Evolutionary conservation across 257 asterid species (phyloP), one percentile per base, ranked within the genome.

Genomic region (Fraxinus pennsylvanica): DNA sequence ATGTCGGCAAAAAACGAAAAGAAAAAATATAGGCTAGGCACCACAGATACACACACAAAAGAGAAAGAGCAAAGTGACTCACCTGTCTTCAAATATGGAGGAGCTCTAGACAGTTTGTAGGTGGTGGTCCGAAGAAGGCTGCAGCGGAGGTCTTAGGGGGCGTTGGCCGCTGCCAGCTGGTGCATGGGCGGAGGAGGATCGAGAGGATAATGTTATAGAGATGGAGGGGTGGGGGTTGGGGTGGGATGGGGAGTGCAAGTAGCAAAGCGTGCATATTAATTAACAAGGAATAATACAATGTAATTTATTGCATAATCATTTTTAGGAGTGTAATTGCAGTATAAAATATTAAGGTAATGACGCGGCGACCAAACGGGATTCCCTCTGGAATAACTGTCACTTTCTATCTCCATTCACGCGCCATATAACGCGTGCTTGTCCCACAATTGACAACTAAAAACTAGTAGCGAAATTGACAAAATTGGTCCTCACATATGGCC

Each of bases 341-440:
- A 36, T 72, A 27, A 13, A 68, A 65, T 74, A 50, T 69, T 38
- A 25, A 22, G 74, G 78, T 68, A 81, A 74, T 81, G 85, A 83
- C 79, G 84, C 80, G 86, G 89, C 87, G 86, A 81, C 86, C 71
- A 0, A 70, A 57, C 84, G 76, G 78, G 84, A 63, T 73, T 70
- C 57, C 74, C 36, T 1, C 3, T 38, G 85, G n/a, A 59, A 59
- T 61, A 33, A 45, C 77, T n/a, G 69, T 25, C 35, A 63, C 69
- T 6, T 2, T 30, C 21, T n/a, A 17, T 76, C 38, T 74, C 76
- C 6, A 5, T 65, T 32, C 85, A 79, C 82, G 73, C 80, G 69
- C 75, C 1, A 22, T 14, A 22, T 1, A 32, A 79, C 67, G 82
- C 84, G 85, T 83, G 85, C 0, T 1, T 0, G 0, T 0, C 10